Evolutionary conservation across 495 filamentous ascomycete genomes (phyloP).

Genomic region (Apodospora peruviana): DNA sequence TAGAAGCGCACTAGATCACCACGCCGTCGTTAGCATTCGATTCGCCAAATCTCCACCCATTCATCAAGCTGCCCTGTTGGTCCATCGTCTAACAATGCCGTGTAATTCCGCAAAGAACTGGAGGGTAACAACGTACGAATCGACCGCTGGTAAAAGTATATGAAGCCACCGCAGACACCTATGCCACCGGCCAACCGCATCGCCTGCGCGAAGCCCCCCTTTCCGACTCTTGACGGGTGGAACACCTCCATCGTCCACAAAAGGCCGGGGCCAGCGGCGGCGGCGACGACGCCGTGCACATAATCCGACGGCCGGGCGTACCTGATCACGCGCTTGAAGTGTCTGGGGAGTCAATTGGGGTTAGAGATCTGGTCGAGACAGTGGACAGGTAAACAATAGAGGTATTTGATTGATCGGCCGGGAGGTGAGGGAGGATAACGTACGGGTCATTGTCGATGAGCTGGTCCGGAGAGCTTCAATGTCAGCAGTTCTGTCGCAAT

Average conservation of each 20-base stretch:
- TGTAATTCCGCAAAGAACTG: not conserved
- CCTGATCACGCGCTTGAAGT: slow-evolving; percentile 78
- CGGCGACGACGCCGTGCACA: slow-evolving; percentile 56
- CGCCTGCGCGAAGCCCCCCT: slow-evolving; percentile 70
- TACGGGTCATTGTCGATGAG: slow-evolving; percentile 99
- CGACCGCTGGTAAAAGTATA: slow-evolving; percentile 73
- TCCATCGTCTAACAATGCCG: not conserved
- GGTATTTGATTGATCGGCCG: not conserved
- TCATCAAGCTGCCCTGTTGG: too few relatives aligned
- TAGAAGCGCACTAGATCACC: slow-evolving; percentile 71
- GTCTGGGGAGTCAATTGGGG: slow-evolving; percentile 47
- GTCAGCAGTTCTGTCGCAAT: slow-evolving; percentile 8
- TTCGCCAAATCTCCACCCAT: too few relatives aligned
- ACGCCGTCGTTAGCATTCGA: slow-evolving; percentile 7
- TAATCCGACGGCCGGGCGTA: slow-evolving; percentile 88
- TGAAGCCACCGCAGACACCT: slow-evolving; percentile 66
- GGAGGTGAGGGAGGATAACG: slow-evolving; percentile 22
- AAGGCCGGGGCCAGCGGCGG: slow-evolving; percentile 61
- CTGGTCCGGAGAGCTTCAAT: slow-evolving; percentile 41
- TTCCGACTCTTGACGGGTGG: slow-evolving; percentile 73
- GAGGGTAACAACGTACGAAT: slow-evolving; percentile 35
- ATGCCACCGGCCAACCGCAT: slow-evolving; percentile 75
- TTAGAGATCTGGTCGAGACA: slow-evolving; percentile 12
- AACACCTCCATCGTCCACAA: slow-evolving; percentile 76
- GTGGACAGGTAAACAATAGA: too few relatives aligned